phyloP scores from a whole-genome alignment of 371 early-diverging fungal species.

The Rhizomucor pusillus region DNA sequence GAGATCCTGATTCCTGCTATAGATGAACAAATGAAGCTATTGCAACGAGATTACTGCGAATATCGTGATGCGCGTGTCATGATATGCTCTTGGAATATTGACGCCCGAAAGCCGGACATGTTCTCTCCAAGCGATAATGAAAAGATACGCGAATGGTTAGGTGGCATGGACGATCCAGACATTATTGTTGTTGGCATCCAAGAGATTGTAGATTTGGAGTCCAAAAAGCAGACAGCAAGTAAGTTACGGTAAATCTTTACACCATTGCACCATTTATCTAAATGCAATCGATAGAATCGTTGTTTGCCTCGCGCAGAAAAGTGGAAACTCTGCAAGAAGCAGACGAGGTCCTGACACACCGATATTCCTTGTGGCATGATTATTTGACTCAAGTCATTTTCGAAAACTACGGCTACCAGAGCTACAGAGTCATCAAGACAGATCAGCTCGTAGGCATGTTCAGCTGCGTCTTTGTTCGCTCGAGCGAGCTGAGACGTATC shows the following conservation, averaged over 20 bases:
- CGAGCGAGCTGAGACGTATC: slow-evolving; percentile 27
- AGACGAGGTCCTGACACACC: slow-evolving; percentile 54
- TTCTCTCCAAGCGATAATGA: slow-evolving; percentile 37
- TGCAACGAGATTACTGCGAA: slow-evolving; percentile 55
- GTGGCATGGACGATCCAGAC: slow-evolving; percentile 64
- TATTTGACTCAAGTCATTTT: slow-evolving; percentile 53
- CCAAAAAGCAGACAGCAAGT: slow-evolving; percentile 69
- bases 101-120: slow-evolving; percentile 64
- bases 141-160: slow-evolving; percentile 51
- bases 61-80: slow-evolving; percentile 60
- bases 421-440: slow-evolving; percentile 69
- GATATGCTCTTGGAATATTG: slow-evolving; percentile 84
- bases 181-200: slow-evolving; percentile 86
- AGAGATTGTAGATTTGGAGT: slow-evolving; percentile 85
- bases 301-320: slow-evolving; percentile 56
- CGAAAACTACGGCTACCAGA: slow-evolving; percentile 41
- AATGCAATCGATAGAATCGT: slow-evolving; percentile 54
- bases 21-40: slow-evolving; percentile 50
- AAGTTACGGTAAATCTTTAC: slow-evolving; percentile 27
- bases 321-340: slow-evolving; percentile 43
- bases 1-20: neutral
- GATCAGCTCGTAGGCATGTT: slow-evolving; percentile 81
- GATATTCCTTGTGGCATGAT: slow-evolving; percentile 72
- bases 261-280: neutral
- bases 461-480: slow-evolving; percentile 66